Evolutionary conservation across 73 alveolate species (phyloP).

Genomic region (Tetrahymena malaccensis): DNA sequence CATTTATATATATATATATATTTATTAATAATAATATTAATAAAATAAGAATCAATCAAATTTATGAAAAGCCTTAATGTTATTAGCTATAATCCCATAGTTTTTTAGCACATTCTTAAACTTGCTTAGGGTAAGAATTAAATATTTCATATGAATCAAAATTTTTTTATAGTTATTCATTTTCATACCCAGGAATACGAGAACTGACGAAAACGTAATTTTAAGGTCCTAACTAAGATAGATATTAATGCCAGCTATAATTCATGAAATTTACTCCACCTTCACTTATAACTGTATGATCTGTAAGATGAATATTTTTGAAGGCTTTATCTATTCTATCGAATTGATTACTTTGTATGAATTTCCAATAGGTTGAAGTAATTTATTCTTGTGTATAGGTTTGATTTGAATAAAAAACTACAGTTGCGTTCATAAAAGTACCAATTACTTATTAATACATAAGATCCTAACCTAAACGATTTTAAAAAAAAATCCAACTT

Average conservation of each 20-base stretch:
- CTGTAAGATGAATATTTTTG: not conserved
- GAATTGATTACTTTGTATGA: not conserved
- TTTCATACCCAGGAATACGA: not conserved
- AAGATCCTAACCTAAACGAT: not conserved
- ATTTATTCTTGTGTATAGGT: not conserved
- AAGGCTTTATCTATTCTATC: not conserved
- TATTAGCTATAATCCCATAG: too few relatives aligned
- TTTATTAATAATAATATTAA: too few relatives aligned
- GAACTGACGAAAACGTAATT: not conserved
- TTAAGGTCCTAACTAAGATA: not conserved
- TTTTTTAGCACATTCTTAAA: not conserved
- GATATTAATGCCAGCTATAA: not conserved
- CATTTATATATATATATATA: too few relatives aligned
- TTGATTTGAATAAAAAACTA: not conserved
- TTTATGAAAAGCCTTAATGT: too few relatives aligned
- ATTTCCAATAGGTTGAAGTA: not conserved
- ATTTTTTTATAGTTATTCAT: not conserved
- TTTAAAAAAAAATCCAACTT: not conserved
- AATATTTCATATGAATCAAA: not conserved
- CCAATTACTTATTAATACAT: not conserved
- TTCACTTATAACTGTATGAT: not conserved
- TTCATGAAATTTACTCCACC: too few relatives aligned
- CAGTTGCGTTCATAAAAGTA: not conserved
- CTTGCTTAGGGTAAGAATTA: not conserved
- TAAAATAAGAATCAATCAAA: too few relatives aligned